phyloP scores from a whole-genome alignment of 768 basidiomycete genomes.

The Amanita exitialis region DNA sequence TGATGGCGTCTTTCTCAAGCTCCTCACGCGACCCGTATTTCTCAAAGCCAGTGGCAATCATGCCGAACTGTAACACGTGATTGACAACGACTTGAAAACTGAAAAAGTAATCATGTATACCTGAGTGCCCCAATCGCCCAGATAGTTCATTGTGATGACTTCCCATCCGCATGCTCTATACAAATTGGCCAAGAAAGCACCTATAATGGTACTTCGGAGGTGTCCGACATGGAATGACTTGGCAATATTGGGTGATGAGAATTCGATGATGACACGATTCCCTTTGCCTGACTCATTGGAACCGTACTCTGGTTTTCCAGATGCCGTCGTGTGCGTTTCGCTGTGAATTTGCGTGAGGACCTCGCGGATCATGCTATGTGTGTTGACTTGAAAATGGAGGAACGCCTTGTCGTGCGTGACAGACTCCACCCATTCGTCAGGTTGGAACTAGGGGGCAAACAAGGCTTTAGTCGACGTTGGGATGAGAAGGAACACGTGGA shows the following conservation, averaged over 20 bases:
- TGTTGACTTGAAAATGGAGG: constrained; percentile 72
- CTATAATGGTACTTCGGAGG: constrained; percentile 95
- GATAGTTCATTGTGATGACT: constrained; percentile 85
- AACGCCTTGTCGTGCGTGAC: constrained; percentile 68
- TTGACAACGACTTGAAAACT: not conserved
- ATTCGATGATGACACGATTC: constrained; percentile 83
- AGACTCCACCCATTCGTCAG: constrained; percentile 70
- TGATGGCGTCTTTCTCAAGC: constrained; percentile 83
- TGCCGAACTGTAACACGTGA: constrained; percentile 47
- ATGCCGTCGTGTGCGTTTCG: constrained; percentile 54
- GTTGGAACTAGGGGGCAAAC: constrained; percentile 53
- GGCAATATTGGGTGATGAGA: constrained; percentile 94
- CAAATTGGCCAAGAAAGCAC: constrained; percentile 85
- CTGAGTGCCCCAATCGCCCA: constrained; percentile 98
- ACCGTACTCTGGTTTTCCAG: constrained; percentile 68
- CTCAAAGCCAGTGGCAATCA: constrained; percentile 87
- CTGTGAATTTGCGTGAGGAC: constrained; percentile 67
- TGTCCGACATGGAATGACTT: constrained; percentile 99
- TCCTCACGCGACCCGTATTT: constrained; percentile 83
- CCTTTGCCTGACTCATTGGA: constrained; percentile 66
- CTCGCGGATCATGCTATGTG: constrained; percentile 48
- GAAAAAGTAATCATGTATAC: constrained; percentile 28
- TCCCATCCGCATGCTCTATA: constrained; percentile 93
- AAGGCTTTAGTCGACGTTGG: not conserved
- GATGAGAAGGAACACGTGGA: constrained; percentile 16